Conservation (phyloP, 768 basidiomycete genomes). For the Mycena maculata region DNA sequence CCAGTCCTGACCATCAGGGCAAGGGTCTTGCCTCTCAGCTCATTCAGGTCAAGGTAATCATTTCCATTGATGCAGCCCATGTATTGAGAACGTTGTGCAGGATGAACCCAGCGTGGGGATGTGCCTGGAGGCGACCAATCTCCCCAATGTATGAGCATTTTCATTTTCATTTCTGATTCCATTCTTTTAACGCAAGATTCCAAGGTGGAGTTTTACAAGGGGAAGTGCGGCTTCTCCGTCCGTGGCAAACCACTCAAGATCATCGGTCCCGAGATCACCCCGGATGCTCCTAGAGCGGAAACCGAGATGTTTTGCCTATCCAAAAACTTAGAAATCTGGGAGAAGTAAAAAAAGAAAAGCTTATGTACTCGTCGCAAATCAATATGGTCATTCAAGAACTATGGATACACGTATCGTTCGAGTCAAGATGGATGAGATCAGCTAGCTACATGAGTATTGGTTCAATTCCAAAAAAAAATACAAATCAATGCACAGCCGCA, state of each 20-base stretch:
- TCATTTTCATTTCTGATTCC: neutral
- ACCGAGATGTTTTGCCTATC: constrained; percentile 16
- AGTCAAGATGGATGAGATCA: constrained; percentile 16
- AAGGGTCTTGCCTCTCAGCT: constrained; percentile 30
- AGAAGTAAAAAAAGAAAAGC: too few relatives aligned
- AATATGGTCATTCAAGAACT: neutral
- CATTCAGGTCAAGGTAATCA: constrained; percentile 26
- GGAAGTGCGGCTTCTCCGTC: constrained; percentile 25
- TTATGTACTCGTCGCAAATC: too few relatives aligned
- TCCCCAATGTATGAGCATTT: constrained; percentile 12
- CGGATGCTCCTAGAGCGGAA: too few relatives aligned
- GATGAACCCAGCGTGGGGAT: constrained; percentile 19
- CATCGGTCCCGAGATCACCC: constrained; percentile 20
- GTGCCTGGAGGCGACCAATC: constrained; percentile 29
- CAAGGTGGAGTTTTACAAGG: constrained; percentile 30
- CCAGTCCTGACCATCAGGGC: constrained; percentile 24
- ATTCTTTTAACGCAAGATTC: neutral
- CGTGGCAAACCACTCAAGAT: constrained; percentile 19
- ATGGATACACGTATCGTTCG: constrained; percentile 23
- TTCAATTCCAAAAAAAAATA: neutral
- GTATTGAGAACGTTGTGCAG: neutral
- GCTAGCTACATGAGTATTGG: constrained; percentile 18
- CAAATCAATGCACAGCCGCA: constrained; percentile 14
- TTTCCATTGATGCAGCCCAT: neutral
- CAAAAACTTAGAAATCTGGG: constrained; percentile 2